These are phyloP conservation scores for Podila clonocystis DNA, from an alignment of 192 early-diverging fungal genomes.

Conservation along the genomic window DNA sequence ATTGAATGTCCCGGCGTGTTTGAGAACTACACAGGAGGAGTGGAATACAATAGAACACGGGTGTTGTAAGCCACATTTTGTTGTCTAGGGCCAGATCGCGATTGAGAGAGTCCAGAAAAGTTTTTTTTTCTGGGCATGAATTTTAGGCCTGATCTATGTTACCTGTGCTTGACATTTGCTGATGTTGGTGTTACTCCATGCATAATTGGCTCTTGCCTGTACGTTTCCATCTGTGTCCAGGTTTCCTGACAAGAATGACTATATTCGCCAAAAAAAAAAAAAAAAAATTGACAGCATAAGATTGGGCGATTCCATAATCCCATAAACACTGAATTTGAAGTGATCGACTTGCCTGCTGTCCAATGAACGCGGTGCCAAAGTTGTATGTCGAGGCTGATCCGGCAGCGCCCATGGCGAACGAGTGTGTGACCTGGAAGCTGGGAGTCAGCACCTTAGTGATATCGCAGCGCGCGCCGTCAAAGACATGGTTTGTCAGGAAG, in stretches of 20 bases:
- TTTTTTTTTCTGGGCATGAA: no score
- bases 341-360: constrained; percentile 66
- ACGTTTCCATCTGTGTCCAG: constrained; percentile 93
- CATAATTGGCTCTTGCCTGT: constrained; percentile 83
- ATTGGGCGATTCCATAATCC: neutral
- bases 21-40: constrained; percentile 55
- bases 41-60: neutral
- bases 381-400: constrained; percentile 88
- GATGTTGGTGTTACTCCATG: constrained; percentile 76
- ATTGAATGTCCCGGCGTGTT: constrained; percentile 84
- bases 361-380: constrained; percentile 89
- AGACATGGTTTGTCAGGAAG: constrained; percentile 88
- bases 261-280: neutral
- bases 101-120: no score
- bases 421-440: constrained; percentile 96
- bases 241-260: constrained; percentile 92
- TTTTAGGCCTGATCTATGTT: neutral
- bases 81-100: no score
- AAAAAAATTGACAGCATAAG: neutral
- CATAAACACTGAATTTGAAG: no score
- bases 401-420: constrained; percentile 86
- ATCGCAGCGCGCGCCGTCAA: constrained; percentile 96
- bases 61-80: neutral
- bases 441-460: constrained; percentile 90
- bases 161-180: constrained; percentile 72